phyloP scores from a whole-genome alignment of 176 grass and related monocot species.

The Musa beccarii region DNA sequence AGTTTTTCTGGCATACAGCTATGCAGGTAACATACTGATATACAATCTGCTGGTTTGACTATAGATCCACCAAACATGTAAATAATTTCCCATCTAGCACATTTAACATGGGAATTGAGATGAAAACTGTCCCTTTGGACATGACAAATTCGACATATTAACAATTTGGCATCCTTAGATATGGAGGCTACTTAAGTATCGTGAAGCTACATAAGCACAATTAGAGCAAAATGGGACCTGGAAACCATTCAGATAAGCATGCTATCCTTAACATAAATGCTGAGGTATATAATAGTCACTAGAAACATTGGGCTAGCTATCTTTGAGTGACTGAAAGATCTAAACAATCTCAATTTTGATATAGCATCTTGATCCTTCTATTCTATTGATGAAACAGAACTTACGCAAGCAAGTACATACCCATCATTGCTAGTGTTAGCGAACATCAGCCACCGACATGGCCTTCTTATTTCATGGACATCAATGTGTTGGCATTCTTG shows the following conservation, averaged over 20 bases:
- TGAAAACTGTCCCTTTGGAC: not conserved
- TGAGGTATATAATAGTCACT: not conserved
- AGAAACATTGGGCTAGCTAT: not conserved
- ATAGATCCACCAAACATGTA: not conserved
- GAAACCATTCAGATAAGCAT: not conserved
- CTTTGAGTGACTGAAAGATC: not conserved
- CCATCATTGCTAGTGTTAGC: conserved; percentile 99
- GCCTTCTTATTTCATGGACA: conserved; percentile 99
- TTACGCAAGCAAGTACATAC: conserved; percentile 99
- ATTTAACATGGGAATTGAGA: not conserved
- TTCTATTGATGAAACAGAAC: conserved; percentile 50
- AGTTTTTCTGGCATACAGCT: too few species aligned
- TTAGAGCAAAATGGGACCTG: not conserved
- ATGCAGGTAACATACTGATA: not conserved
- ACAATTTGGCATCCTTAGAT: not conserved
- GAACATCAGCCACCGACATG: conserved; percentile 99
- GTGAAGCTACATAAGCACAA: not conserved
- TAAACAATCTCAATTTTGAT: not conserved
- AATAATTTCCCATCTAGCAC: not conserved
- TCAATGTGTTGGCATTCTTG: conserved; percentile 94
- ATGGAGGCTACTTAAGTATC: not conserved
- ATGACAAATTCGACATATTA: not conserved
- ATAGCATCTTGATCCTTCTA: not conserved
- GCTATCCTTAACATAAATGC: not conserved
- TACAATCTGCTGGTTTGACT: not conserved